Conservation (phyloP, 176 grass and related monocot species). For the Triticum timopheevii region DNA sequence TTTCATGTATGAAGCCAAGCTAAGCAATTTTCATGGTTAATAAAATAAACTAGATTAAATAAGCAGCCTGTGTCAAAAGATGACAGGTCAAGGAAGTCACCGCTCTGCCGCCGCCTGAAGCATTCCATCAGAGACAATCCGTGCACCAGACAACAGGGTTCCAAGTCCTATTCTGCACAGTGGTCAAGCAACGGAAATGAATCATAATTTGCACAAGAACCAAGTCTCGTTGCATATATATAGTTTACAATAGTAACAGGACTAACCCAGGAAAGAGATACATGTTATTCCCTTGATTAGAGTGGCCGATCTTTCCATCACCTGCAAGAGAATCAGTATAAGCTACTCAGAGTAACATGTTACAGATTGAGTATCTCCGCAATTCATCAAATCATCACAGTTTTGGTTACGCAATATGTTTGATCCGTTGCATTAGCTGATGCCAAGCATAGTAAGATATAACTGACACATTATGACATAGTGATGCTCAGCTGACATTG, state of each 20-base stretch:
- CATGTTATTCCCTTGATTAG: conserved; percentile 99
- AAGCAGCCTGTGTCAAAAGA: conserved; percentile 4
- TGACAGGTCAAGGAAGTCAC: conserved; percentile 45
- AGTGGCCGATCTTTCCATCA: conserved; percentile 85
- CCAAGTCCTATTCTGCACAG: conserved; percentile 88
- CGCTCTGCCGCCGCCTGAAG: conserved; percentile 92
- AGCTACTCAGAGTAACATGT: not conserved
- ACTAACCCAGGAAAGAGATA: conserved; percentile 99
- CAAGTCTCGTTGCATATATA: conserved; percentile 15
- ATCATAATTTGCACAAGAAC: conserved; percentile 28
- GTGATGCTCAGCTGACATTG: not conserved
- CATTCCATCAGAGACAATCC: conserved; percentile 92
- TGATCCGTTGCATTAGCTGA: not conserved
- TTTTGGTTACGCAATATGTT: not conserved
- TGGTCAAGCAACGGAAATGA: conserved; percentile 7
- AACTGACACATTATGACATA: conserved; percentile 19
- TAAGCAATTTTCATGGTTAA: conserved; percentile 31
- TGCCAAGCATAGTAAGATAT: conserved; percentile 4
- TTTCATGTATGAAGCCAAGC: conserved; percentile 96
- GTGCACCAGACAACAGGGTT: conserved; percentile 91
- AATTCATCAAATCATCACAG: not conserved
- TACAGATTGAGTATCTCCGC: not conserved
- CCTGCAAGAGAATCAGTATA: conserved; percentile 50
- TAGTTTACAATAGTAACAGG: conserved; percentile 23
- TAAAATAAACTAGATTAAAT: conserved; percentile 31